Percentiles rank a stretch among this genome's conserved stretches.
Evolutionary conservation across 179 eudicot species (phyloP).

Genomic region (Beta corolliflora): DNA sequence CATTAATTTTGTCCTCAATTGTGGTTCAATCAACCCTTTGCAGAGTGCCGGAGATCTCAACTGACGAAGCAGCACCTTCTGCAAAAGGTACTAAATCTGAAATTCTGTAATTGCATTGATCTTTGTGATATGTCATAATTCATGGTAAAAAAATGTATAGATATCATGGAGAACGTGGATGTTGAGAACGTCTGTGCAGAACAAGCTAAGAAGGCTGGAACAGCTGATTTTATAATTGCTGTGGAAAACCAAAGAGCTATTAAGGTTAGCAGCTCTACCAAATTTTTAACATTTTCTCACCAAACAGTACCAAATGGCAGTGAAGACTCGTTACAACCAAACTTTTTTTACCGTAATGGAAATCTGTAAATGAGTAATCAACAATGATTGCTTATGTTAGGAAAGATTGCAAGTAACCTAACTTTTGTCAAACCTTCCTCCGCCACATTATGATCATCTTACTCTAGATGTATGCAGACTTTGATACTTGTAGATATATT

Average conservation of each 20-base stretch:
- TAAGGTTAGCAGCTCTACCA: constrained; percentile 48
- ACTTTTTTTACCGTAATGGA: not conserved
- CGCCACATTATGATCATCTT: not conserved
- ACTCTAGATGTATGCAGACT: not conserved
- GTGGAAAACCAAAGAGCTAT: constrained; percentile 78
- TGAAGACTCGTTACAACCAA: not conserved
- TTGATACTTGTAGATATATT: not conserved
- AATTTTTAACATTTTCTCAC: not conserved
- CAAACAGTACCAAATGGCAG: not conserved
- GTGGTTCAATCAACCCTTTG: constrained; percentile 31
- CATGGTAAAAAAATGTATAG: constrained; percentile 12
- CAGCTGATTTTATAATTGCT: constrained; percentile 65
- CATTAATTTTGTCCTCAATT: constrained; percentile 21
- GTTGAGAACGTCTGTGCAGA: constrained; percentile 29
- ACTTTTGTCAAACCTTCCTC: not conserved
- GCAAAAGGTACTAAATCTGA: constrained; percentile 31
- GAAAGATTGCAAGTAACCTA: not conserved
- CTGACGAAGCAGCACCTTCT: constrained; percentile 26
- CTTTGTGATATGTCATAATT: not conserved
- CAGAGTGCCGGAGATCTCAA: constrained; percentile 33
- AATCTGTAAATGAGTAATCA: not conserved
- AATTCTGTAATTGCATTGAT: not conserved
- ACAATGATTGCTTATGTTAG: not conserved
- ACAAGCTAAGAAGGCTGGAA: constrained; percentile 60
- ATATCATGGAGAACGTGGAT: constrained; percentile 35